Evolutionary conservation across 2,329 filamentous ascomycete genomes (phyloP).

Genomic region (Microcyclospora pomicola): DNA sequence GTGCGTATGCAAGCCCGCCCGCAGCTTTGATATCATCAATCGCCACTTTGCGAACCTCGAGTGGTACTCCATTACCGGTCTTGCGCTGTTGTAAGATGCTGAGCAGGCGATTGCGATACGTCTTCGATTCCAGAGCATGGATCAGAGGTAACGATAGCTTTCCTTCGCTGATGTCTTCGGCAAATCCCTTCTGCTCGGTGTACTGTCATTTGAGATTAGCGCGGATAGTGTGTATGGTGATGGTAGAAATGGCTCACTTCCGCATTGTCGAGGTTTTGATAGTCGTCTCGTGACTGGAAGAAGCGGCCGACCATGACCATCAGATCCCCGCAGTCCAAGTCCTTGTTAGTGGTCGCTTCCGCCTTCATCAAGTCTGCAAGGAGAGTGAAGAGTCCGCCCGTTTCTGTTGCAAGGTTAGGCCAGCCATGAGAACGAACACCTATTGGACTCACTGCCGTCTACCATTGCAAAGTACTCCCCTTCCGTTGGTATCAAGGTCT

Average conservation of each 20-base stretch:
- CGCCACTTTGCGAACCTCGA: slow-evolving; percentile 2
- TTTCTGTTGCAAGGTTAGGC: slow-evolving; percentile 1
- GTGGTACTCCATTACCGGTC: neutral
- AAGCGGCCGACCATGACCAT: slow-evolving; percentile 1
- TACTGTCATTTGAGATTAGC: too few species aligned
- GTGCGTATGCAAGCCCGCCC: neutral
- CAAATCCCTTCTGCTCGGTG: slow-evolving; percentile 2
- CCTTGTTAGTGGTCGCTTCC: slow-evolving; percentile 1
- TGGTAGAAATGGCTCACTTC: too few species aligned
- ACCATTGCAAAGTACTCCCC: slow-evolving; percentile 3
- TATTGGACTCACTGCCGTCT: slow-evolving; percentile 2
- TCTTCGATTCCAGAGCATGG: slow-evolving; percentile 1
- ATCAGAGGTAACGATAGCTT: slow-evolving; percentile 3
- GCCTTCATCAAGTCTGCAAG: neutral
- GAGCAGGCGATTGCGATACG: neutral
- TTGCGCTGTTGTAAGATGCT: slow-evolving; percentile 4
- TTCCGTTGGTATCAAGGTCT: slow-evolving; percentile 1
- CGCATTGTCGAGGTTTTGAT: slow-evolving; percentile 1
- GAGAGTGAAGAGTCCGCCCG: slow-evolving; percentile 3
- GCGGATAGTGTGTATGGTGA: too few species aligned
- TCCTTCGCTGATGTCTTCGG: slow-evolving; percentile 3
- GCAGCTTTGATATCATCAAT: slow-evolving; percentile 1
- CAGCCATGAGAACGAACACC: neutral
- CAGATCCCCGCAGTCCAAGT: slow-evolving; percentile 1
- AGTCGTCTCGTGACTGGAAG: slow-evolving; percentile 4